Percentiles rank a stretch among this genome's conserved stretches.
Evolutionary conservation across 306 rosid species (phyloP).

Genomic region (Quercus bicolor): DNA sequence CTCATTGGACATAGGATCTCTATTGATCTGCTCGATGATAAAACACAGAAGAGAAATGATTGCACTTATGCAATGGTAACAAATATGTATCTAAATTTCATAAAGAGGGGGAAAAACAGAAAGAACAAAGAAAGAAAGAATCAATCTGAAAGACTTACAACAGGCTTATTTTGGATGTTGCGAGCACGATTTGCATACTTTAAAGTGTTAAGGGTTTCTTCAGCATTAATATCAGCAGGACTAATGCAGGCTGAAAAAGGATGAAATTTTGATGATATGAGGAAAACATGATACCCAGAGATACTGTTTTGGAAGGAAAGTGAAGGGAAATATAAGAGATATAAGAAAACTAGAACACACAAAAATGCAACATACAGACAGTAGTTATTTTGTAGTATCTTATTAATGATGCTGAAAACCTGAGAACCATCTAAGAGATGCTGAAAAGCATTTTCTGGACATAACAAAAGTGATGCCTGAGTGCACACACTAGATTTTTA

Average conservation of each 20-base stretch:
- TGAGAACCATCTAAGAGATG: not conserved
- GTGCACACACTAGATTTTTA: slow-evolving; percentile 2
- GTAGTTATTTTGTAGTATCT: slow-evolving; percentile 8
- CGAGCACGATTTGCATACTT: slow-evolving; percentile 99
- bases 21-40: slow-evolving; percentile 56
- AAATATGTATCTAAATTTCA: slow-evolving; percentile 15
- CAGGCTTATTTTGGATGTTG: slow-evolving; percentile 93
- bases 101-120: slow-evolving; percentile 3
- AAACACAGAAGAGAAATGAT: slow-evolving; percentile 18
- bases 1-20: slow-evolving; percentile 98
- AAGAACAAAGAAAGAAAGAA: not conserved
- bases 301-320: slow-evolving; percentile 15
- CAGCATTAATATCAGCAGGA: slow-evolving; percentile 99
- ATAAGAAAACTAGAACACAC: not conserved
- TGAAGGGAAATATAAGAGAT: not conserved
- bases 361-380: slow-evolving; percentile 1
- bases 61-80: slow-evolving; percentile 15
- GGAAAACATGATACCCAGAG: slow-evolving; percentile 15
- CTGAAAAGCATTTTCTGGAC: slow-evolving; percentile 9
- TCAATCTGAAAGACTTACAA: slow-evolving; percentile 54
- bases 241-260: slow-evolving; percentile 87
- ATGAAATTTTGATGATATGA: slow-evolving; percentile 17
- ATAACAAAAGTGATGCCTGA: slow-evolving; percentile 1
- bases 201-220: slow-evolving; percentile 98
- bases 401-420: slow-evolving; percentile 11